Conservation (phyloP, 805 yeast species). For the Lachancea dasiensis region DNA sequence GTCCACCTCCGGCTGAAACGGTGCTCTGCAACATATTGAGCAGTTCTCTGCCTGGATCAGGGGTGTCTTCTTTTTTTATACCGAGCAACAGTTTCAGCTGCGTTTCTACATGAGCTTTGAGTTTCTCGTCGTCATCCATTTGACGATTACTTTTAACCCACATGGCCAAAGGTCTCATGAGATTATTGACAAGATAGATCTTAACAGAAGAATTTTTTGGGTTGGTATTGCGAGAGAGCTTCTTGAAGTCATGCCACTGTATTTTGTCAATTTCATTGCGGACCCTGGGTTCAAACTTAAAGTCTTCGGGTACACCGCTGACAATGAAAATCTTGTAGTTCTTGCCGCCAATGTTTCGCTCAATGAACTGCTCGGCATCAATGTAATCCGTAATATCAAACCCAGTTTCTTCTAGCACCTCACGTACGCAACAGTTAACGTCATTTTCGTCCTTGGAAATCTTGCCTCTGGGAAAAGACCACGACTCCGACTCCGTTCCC, state of each 20-base stretch:
- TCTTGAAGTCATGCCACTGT: constrained; percentile 65
- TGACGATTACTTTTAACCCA: constrained; percentile 53
- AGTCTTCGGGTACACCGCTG: constrained; percentile 70
- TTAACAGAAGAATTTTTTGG: constrained; percentile 31
- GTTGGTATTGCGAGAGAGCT: constrained; percentile 31
- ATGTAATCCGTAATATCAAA: constrained; percentile 69
- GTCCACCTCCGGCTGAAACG: constrained; percentile 20
- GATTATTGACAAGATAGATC: constrained; percentile 36
- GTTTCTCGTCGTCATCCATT: constrained; percentile 47
- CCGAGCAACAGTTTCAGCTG: constrained; percentile 63
- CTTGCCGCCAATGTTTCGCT: constrained; percentile 75
- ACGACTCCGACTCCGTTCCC: constrained; percentile 73
- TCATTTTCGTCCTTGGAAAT: constrained; percentile 91
- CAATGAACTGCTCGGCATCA: constrained; percentile 67
- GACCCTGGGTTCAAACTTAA: constrained; percentile 71
- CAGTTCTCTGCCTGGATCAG: constrained; percentile 74
- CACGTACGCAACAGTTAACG: constrained; percentile 83
- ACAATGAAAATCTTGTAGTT: constrained; percentile 78
- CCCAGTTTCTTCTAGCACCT: constrained; percentile 90
- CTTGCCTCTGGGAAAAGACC: constrained; percentile 98
- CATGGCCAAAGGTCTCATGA: constrained; percentile 37
- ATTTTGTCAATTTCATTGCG: constrained; percentile 83
- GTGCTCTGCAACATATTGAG: constrained; percentile 54
- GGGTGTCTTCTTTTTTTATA: constrained; percentile 36
- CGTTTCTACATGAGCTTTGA: constrained; percentile 57